These are phyloP conservation scores for Phialophora chinensis DNA, from an alignment of 2,329 filamentous ascomycete species.

Conservation along the genomic window DNA sequence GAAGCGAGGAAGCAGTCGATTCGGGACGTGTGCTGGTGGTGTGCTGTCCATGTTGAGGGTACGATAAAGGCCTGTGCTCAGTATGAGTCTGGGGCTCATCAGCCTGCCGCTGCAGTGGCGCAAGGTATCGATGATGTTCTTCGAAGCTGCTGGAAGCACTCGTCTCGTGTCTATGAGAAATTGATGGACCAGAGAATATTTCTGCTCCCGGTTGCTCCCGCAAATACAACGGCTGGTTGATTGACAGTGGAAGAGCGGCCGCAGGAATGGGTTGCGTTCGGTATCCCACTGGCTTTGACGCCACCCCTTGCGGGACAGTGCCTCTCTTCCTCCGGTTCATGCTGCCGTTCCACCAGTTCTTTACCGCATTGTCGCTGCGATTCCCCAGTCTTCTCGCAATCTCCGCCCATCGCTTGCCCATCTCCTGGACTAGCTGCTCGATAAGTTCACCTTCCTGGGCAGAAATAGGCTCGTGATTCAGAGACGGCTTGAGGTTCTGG, in stretches of 20 bases:
- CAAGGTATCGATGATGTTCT: conserved; percentile 8
- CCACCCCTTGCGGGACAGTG: conserved; percentile 21
- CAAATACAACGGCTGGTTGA: conserved; percentile 14
- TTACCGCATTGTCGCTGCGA: conserved; percentile 92
- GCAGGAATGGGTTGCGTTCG: conserved; percentile 35
- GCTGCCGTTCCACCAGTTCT: conserved; percentile 97
- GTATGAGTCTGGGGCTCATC: neutral
- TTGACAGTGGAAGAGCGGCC: conserved; percentile 12
- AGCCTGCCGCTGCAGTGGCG: neutral
- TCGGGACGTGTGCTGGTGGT: neutral
- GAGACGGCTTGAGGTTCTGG: conserved; percentile 81
- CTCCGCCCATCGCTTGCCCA: conserved; percentile 91
- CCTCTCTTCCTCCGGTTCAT: conserved; percentile 68
- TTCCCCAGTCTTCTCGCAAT: conserved; percentile 82
- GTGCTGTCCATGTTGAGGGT: conserved; percentile 4
- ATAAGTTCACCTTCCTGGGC: conserved; percentile 74
- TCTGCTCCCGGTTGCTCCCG: neutral
- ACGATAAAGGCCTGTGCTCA: neutral
- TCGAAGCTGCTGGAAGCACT: conserved; percentile 9
- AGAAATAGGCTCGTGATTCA: conserved; percentile 76
- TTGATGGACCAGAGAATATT: conserved; percentile 7
- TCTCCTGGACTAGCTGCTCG: conserved; percentile 74
- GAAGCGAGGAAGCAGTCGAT: conserved; percentile 1
- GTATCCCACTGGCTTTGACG: conserved; percentile 31
- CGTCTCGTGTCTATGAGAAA: conserved; percentile 12